Base-by-base conservation (phyloP, 148 eudicot species). In the Cornus suecica region DNA sequence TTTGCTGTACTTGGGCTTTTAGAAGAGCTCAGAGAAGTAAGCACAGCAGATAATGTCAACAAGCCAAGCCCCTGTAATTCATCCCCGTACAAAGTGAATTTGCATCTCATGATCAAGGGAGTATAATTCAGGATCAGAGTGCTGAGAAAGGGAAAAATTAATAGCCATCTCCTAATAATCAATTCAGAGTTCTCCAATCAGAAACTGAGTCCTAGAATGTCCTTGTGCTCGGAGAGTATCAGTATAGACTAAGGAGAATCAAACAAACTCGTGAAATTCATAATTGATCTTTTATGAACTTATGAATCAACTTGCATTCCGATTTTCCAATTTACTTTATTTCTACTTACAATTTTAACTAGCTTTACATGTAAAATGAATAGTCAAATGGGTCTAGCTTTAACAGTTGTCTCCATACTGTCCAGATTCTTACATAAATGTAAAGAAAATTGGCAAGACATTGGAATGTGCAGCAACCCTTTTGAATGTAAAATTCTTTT, bases 11-110 rank as follows among this genome's bases (percentile, higher is more conserved):
- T 70, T 52, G 67, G 16, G 70, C 84, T 83, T 26, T 70, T 66
- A 8, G 78, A 62, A 70, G 72, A 18, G 61, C 56, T 77, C 45
- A 66, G 23, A 6, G 78, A 79, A 26, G 83, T 71, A 30, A 89
- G 84, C 67, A 81, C 24, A 29, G 90, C 86, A 56, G 89, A 84
- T 52, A 89, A 71, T 9, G 96, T 79, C 80, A 93, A 69, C 83
- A 93, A 80, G 61, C 87, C 86, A 78, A 93, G 84, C 26, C 92
- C 96, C 98, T 93, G 80, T 37, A 56, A 29, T 62, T 14, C 24
- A 80, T 63, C 61, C 41, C 72, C 13, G 65, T 45, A 31, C 72
- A 52, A 32, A 30, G 48, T 66, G 65, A 23, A 65, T 16, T 11
- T 11, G 54, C 15, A 48, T 11, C 15, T 48, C 7, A 13, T 48